Conservation (phyloP, 495 filamentous ascomycete genomes). For the Aspergillus asperescens region DNA sequence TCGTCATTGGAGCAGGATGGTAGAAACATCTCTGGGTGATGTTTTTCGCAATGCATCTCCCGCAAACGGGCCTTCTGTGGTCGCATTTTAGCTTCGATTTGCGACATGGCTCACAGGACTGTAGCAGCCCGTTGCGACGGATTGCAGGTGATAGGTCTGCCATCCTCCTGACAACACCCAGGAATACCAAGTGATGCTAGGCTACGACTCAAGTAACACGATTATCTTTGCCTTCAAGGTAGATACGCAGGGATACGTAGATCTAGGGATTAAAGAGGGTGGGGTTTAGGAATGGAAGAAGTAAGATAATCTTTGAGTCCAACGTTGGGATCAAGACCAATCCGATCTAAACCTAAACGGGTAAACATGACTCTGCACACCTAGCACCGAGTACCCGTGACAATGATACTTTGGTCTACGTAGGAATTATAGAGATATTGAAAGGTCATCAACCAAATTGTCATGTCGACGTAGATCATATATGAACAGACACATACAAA, state of each 20-base stretch:
- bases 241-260: too few species aligned
- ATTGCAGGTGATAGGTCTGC: constrained; percentile 22
- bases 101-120: constrained; percentile 50
- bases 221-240: too few species aligned
- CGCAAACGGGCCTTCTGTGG: constrained; percentile 37
- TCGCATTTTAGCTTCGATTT: constrained; percentile 50
- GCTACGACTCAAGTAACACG: too few species aligned
- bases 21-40: constrained; percentile 36
- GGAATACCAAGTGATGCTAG: not conserved
- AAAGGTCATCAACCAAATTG: constrained; percentile 18
- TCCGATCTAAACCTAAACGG: too few species aligned
- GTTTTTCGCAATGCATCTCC: constrained; percentile 31
- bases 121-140: constrained; percentile 43
- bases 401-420: too few species aligned
- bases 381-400: too few species aligned
- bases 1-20: constrained; percentile 44
- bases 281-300: too few species aligned
- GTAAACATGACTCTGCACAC: too few species aligned
- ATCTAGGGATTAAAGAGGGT: too few species aligned
- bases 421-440: too few species aligned
- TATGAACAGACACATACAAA: constrained; percentile 19
- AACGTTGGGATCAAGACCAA: too few species aligned
- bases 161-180: not conserved
- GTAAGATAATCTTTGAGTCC: too few species aligned
- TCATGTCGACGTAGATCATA: constrained; percentile 26